Percentiles rank a stretch among this genome's conserved stretches.
Conservation (phyloP, 495 filamentous ascomycete genomes). For the Hamigera avellanea region DNA sequence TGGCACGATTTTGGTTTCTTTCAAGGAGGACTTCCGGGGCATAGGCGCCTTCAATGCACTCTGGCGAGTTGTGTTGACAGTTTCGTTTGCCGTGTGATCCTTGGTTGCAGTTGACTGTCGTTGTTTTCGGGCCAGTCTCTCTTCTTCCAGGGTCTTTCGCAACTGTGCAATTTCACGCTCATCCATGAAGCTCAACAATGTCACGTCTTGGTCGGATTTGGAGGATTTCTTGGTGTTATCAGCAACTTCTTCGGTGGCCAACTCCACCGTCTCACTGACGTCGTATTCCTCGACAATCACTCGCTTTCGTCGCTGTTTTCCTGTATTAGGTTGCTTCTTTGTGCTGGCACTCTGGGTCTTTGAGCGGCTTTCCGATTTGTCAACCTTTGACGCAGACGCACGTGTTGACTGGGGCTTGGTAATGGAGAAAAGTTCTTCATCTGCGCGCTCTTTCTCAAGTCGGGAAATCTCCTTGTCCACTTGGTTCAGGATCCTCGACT, state of each 20-base stretch:
- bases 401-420: constrained; percentile 18
- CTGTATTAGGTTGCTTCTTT: constrained; percentile 27
- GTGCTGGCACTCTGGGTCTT: constrained; percentile 8
- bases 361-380: constrained; percentile 11
- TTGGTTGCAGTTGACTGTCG: constrained; percentile 20
- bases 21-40: constrained; percentile 38
- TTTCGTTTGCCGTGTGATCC: constrained; percentile 20
- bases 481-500: constrained; percentile 23
- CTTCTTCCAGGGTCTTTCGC: constrained; percentile 38
- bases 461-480: constrained; percentile 34
- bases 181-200: constrained; percentile 37
- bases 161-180: constrained; percentile 36
- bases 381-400: constrained; percentile 11
- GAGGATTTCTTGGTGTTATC: constrained; percentile 22
- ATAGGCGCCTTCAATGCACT: constrained; percentile 21
- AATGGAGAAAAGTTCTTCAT: constrained; percentile 35
- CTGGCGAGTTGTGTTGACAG: constrained; percentile 25
- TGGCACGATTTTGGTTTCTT: constrained; percentile 20
- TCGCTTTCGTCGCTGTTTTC: constrained; percentile 35
- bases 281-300: constrained; percentile 31
- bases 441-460: constrained; percentile 31
- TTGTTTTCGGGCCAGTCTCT: constrained; percentile 35
- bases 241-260: constrained; percentile 19
- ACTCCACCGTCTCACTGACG: constrained; percentile 16
- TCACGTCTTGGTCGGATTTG: constrained; percentile 23